Percentiles rank a stretch among this genome's conserved stretches.
phyloP scores from a whole-genome alignment of 2,329 filamentous ascomycete genomes.

The Arthrobotrys musiformis region DNA sequence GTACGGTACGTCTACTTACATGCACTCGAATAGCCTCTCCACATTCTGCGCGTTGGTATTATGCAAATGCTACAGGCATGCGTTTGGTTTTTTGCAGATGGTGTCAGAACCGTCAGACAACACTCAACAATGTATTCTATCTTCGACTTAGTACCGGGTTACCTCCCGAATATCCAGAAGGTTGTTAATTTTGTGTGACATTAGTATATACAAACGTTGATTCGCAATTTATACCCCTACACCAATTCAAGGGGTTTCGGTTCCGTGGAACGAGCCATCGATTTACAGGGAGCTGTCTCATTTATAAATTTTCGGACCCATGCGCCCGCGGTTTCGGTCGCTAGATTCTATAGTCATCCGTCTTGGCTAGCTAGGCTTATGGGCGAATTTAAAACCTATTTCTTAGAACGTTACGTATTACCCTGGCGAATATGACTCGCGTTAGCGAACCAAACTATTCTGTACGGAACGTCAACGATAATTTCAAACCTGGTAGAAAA shows the following conservation, averaged over 20 bases:
- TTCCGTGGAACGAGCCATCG: no score
- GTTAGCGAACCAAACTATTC: not conserved
- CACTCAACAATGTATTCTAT: not conserved
- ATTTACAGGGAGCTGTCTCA: not conserved
- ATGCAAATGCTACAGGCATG: no score
- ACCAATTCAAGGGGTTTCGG: no score
- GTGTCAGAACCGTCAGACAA: not conserved
- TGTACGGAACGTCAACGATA: not conserved
- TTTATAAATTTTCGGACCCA: not conserved
- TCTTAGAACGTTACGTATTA: not conserved
- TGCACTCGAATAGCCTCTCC: no score
- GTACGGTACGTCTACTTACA: no score
- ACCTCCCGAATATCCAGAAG: not conserved
- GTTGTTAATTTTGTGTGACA: not conserved
- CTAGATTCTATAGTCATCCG: not conserved
- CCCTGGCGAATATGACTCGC: not conserved
- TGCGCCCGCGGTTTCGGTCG: not conserved
- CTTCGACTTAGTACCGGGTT: not conserved
- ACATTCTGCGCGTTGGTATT: no score
- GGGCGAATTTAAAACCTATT: not conserved
- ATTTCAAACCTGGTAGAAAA: not conserved
- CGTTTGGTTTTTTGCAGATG: no score
- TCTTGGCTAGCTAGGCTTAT: conserved; percentile 15
- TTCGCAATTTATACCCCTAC: no score
- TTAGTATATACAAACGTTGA: no score